These are phyloP conservation scores for Geranium rotundifolium DNA, from an alignment of 345 rosid species.

Conservation along the genomic window DNA sequence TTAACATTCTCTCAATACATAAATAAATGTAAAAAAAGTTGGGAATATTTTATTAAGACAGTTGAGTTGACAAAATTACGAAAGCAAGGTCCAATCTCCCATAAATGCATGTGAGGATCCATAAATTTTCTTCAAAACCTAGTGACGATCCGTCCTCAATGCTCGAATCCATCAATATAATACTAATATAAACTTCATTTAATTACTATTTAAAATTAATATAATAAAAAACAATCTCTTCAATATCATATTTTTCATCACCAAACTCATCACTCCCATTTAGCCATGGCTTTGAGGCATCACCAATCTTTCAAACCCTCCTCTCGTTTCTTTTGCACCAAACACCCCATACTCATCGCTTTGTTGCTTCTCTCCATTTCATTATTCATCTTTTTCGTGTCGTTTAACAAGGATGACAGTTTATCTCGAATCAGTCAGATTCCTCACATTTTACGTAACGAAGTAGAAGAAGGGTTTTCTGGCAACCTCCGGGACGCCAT, in stretches of 20 bases:
- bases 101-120: slow-evolving; percentile 19
- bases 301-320: slow-evolving; percentile 23
- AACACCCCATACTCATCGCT: slow-evolving; percentile 23
- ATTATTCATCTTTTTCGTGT: slow-evolving; percentile 27
- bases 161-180: background rate
- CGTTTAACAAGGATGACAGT: slow-evolving; percentile 1
- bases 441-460: background rate
- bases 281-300: slow-evolving; percentile 27
- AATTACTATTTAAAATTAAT: background rate
- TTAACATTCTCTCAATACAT: too few relatives aligned
- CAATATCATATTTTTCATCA: background rate
- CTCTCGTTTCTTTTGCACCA: slow-evolving; percentile 17
- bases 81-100: background rate
- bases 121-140: slow-evolving; percentile 9
- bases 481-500: slow-evolving; percentile 53
- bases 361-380: slow-evolving; percentile 27
- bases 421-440: background rate
- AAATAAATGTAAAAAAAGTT: too few relatives aligned
- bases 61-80: too few relatives aligned
- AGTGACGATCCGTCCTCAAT: slow-evolving; percentile 32
- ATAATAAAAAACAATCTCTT: background rate
- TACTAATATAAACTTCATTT: background rate
- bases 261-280: too few relatives aligned
- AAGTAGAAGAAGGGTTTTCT: slow-evolving; percentile 13
- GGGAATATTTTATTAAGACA: too few relatives aligned